phyloP scores from a whole-genome alignment of 176 grass and related monocot genomes.

The Guadua angustifolia region DNA sequence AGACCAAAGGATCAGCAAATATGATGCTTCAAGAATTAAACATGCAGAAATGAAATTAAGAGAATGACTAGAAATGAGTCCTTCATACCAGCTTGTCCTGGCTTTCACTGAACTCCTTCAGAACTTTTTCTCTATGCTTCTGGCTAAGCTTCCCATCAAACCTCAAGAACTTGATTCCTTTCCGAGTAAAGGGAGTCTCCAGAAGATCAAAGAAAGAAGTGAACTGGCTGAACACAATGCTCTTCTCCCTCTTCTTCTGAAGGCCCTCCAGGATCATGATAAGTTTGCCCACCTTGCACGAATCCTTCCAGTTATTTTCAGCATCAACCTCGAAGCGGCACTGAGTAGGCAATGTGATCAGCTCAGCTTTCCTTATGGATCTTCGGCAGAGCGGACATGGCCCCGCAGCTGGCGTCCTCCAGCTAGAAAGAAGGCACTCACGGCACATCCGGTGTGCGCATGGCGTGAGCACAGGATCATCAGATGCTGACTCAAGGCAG shows the following conservation, averaged over 20 bases:
- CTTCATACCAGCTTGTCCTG: conserved; percentile 65
- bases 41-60: background rate
- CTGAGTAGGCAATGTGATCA: conserved; percentile 69
- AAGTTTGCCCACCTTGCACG: conserved; percentile 72
- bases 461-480: conserved; percentile 82
- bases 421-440: conserved; percentile 79
- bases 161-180: conserved; percentile 70
- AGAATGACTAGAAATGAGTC: background rate
- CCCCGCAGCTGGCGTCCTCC: conserved; percentile 56
- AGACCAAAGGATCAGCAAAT: conserved; percentile 29
- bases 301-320: conserved; percentile 90
- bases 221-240: conserved; percentile 95
- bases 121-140: conserved; percentile 68
- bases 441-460: conserved; percentile 83
- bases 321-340: conserved; percentile 65
- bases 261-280: conserved; percentile 58
- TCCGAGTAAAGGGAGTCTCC: conserved; percentile 65
- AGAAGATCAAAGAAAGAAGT: conserved; percentile 91
- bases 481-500: conserved; percentile 86
- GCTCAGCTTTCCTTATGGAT: conserved; percentile 54
- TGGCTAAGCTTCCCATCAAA: conserved; percentile 81
- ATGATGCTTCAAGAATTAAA: conserved; percentile 10
- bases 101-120: conserved; percentile 80
- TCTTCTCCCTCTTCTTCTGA: conserved; percentile 70
- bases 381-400: conserved; percentile 74